phyloP scores from a whole-genome alignment of 176 grass and related monocot species.

The Paspalum notatum region DNA sequence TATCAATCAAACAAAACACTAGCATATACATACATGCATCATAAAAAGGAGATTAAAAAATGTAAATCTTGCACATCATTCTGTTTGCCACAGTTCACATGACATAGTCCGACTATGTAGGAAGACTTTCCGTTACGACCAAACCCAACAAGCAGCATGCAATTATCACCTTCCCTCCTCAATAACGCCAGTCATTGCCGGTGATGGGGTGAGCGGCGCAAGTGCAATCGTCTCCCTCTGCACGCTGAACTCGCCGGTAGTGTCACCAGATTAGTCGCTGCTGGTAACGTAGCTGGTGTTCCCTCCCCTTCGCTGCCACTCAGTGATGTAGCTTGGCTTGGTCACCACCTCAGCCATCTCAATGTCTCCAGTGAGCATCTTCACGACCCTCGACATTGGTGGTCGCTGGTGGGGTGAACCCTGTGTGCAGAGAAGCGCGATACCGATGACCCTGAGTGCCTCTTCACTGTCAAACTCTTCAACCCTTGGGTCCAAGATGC shows the following conservation, averaged over 20 bases:
- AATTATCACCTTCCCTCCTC: conserved; percentile 21
- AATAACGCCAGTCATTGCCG: not conserved
- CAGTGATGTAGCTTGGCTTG: conserved; percentile 62
- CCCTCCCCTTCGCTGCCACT: conserved; percentile 52
- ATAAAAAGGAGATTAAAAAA: no score
- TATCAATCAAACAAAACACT: no score
- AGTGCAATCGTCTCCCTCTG: not conserved
- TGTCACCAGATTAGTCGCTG: not conserved
- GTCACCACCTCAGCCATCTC: conserved; percentile 39
- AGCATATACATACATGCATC: no score
- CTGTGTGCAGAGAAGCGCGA: conserved; percentile 62
- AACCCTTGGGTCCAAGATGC: not conserved
- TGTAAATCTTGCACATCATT: not conserved
- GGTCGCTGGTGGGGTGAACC: conserved; percentile 53
- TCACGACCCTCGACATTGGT: conserved; percentile 55
- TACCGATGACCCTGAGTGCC: conserved; percentile 37
- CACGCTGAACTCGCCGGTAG: not conserved
- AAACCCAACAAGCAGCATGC: not conserved
- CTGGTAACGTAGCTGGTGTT: conserved; percentile 33
- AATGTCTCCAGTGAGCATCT: conserved; percentile 49
- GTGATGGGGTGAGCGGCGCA: conserved; percentile 14
- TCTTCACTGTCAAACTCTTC: conserved; percentile 34
- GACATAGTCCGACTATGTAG: not conserved
- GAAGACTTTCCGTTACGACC: not conserved
- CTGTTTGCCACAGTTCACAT: not conserved